These are phyloP conservation scores for Kwoniella shivajii DNA, from an alignment of 1,284 basidiomycete genomes.

Conservation along the genomic window DNA sequence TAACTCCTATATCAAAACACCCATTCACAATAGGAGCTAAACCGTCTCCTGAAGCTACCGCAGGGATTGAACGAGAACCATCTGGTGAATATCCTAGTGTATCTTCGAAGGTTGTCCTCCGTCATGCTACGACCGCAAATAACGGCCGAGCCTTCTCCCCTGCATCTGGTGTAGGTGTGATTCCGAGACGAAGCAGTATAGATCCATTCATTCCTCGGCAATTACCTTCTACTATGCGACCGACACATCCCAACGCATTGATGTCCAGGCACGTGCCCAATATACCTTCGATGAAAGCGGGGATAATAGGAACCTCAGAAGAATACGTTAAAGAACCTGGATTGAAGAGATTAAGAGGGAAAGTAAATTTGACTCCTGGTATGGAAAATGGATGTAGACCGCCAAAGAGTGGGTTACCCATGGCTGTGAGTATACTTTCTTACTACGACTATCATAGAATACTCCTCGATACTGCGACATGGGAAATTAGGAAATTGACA, in stretches of 20 bases:
- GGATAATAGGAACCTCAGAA: not conserved
- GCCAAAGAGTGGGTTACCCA: conserved; percentile 26
- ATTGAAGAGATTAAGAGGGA: conserved; percentile 2
- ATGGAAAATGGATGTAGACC: conserved; percentile 25
- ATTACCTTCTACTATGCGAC: conserved; percentile 1
- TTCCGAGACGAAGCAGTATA: conserved; percentile 1
- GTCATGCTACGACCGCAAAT: not conserved
- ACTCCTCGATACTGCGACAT: too few species aligned
- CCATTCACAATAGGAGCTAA: conserved; percentile 13
- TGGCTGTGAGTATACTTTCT: conserved; percentile 23
- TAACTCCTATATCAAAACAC: conserved; percentile 5
- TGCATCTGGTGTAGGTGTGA: not conserved
- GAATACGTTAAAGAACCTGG: not conserved
- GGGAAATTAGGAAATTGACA: too few species aligned
- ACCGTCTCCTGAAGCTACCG: conserved; percentile 5
- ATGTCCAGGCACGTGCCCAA: not conserved
- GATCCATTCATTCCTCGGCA: conserved; percentile 3
- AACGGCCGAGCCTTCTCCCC: not conserved
- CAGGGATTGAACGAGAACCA: not conserved
- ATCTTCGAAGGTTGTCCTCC: not conserved
- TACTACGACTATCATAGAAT: too few species aligned
- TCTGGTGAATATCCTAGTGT: not conserved
- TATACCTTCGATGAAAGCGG: not conserved
- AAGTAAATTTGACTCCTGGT: conserved; percentile 7
- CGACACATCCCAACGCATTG: not conserved